Percentiles rank a stretch among this genome's conserved stretches.
Conservation (phyloP, 495 filamentous ascomycete species). For the Trichoderma reesei region DNA sequence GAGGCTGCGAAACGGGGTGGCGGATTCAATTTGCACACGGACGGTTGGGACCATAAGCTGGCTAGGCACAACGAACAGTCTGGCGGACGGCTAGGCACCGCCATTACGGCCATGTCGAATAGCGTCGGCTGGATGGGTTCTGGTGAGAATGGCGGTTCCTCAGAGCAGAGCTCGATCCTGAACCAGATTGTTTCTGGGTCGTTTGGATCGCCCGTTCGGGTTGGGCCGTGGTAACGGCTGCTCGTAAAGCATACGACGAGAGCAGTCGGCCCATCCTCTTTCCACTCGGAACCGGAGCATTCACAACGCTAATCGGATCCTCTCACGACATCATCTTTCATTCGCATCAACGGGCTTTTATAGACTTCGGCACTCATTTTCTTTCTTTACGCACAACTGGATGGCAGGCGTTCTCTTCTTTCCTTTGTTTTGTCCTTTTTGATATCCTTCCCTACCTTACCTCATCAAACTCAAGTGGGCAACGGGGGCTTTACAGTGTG, state of each 20-base stretch:
- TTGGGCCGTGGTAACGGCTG: constrained; percentile 54
- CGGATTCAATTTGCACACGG: constrained; percentile 83
- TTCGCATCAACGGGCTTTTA: constrained; percentile 1
- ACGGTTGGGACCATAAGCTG: constrained; percentile 85
- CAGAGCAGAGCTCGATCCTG: constrained; percentile 55
- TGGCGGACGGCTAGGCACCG: constrained; percentile 71
- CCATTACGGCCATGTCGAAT: constrained; percentile 63
- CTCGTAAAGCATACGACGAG: neutral
- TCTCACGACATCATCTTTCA: neutral
- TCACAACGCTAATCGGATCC: too few species aligned
- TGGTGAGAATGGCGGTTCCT: constrained; percentile 27
- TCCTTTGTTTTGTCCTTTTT: constrained; percentile 4
- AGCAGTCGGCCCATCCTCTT: too few species aligned
- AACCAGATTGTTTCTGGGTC: constrained; percentile 72
- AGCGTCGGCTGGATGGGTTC: constrained; percentile 70
- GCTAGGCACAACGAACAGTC: constrained; percentile 82
- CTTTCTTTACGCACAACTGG: neutral
- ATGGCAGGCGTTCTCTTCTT: neutral
- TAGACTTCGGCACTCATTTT: constrained; percentile 7
- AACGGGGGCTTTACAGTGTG: neutral
- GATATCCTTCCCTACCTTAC: neutral
- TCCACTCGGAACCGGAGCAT: too few species aligned
- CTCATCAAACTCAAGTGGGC: neutral
- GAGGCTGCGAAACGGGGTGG: constrained; percentile 87
- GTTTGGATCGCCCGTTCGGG: constrained; percentile 65